Evolutionary conservation across 1,139 yeast species (phyloP).

Genomic region (Scheffersomyces parashehatae): DNA sequence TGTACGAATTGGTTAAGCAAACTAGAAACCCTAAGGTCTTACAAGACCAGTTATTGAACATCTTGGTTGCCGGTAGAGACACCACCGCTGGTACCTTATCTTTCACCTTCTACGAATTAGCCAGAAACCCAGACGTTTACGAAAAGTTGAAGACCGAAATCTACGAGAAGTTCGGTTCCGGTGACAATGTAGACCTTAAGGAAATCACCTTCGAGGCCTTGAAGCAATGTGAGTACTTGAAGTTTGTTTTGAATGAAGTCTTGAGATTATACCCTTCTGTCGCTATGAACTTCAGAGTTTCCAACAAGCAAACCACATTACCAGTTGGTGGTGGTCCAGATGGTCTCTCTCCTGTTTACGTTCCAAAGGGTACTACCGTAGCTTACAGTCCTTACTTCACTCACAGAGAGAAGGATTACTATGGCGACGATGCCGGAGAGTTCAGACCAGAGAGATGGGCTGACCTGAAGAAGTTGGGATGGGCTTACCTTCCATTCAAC

Average conservation of each 20-base stretch:
- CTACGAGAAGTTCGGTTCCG: constrained; percentile 31
- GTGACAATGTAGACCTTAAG: constrained; percentile 16
- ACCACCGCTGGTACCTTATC: constrained; percentile 58
- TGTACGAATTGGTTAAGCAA: constrained; percentile 51
- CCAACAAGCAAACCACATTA: constrained; percentile 23
- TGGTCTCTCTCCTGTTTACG: constrained; percentile 18
- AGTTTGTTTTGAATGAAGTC: constrained; percentile 24
- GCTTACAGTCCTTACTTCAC: constrained; percentile 21
- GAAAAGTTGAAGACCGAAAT: constrained; percentile 40
- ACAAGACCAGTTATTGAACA: constrained; percentile 53
- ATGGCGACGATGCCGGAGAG: constrained; percentile 22
- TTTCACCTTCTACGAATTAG: constrained; percentile 48
- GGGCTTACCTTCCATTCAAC: constrained; percentile 47
- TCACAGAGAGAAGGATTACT: constrained; percentile 18
- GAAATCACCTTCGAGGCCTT: constrained; percentile 21
- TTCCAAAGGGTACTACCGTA: constrained; percentile 23
- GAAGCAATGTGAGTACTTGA: constrained; percentile 27
- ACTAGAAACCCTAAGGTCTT: constrained; percentile 51
- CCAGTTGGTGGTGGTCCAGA: constrained; percentile 28
- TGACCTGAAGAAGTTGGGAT: constrained; percentile 31
- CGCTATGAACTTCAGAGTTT: constrained; percentile 24
- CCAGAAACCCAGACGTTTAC: constrained; percentile 45
- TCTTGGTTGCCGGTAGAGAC: constrained; percentile 57
- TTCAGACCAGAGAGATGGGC: constrained; percentile 29
- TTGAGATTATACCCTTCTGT: constrained; percentile 29